Evolutionary conservation across 2,329 filamentous ascomycete species (phyloP).

Genomic region (Malbranchea zuffiana): DNA sequence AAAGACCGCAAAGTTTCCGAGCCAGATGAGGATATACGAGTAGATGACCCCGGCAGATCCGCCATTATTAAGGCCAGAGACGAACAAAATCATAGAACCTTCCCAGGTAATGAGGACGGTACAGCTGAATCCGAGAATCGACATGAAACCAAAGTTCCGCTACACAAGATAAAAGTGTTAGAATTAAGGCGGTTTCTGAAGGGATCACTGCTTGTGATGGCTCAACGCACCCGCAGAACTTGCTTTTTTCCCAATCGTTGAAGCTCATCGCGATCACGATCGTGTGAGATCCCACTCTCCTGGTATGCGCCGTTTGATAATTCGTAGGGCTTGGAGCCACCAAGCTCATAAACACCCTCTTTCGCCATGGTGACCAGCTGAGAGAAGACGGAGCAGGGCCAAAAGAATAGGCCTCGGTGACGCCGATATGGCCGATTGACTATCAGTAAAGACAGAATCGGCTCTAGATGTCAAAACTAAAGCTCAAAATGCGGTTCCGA

Average conservation of each 20-base stretch:
- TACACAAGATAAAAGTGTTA: slow-evolving; percentile 3
- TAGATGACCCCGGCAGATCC: slow-evolving; percentile 30
- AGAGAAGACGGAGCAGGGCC: no score
- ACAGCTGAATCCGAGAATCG: slow-evolving; percentile 29
- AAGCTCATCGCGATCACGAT: slow-evolving; percentile 26
- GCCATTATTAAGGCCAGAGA: slow-evolving; percentile 21
- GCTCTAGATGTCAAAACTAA: no score
- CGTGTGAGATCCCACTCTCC: slow-evolving; percentile 6
- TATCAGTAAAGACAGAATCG: no score
- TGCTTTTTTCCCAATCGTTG: slow-evolving; percentile 35
- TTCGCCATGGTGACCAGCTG: slow-evolving; percentile 4
- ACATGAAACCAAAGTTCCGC: slow-evolving; percentile 26
- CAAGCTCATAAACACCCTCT: no score
- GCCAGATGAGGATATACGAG: slow-evolving; percentile 27
- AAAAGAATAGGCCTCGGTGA: no score
- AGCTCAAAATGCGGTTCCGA: no score
- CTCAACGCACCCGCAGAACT: slow-evolving; percentile 29
- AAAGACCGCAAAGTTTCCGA: slow-evolving; percentile 30
- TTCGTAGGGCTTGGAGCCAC: no score
- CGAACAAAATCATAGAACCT: slow-evolving; percentile 14
- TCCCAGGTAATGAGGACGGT: slow-evolving; percentile 33
- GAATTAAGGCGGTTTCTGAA: neutral
- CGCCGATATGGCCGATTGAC: no score
- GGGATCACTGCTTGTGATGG: slow-evolving; percentile 3
- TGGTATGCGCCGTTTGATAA: no score